Percentiles rank a stretch among this genome's conserved stretches.
These are phyloP conservation scores for Tanacetum coccineum DNA, from an alignment of 129 eudicot genomes.

Conservation along the genomic window DNA sequence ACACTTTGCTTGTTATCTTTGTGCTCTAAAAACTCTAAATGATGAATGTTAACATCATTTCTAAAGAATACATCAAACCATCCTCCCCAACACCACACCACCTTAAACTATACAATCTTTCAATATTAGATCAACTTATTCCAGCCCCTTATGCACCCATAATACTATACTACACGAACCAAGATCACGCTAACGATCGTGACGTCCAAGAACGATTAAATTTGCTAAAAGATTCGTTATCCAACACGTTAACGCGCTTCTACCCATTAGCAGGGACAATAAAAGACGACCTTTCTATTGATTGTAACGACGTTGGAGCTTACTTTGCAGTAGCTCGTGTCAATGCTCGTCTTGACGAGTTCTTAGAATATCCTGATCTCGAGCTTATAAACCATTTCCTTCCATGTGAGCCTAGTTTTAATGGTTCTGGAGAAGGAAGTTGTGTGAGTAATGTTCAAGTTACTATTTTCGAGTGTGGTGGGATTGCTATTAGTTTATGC, in stretches of 20 bases:
- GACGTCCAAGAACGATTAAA: slow-evolving; percentile 25
- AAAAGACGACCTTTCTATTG: slow-evolving; percentile 48
- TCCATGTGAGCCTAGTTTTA: slow-evolving; percentile 38
- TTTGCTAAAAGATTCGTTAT: slow-evolving; percentile 43
- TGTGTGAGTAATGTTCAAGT: slow-evolving; percentile 47
- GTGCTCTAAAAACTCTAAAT: slow-evolving; percentile 11
- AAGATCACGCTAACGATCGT: background rate
- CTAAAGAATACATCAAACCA: slow-evolving; percentile 27
- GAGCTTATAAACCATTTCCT: slow-evolving; percentile 36
- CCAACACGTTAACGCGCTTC: slow-evolving; percentile 50
- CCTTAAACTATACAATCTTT: background rate
- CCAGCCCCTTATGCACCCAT: background rate
- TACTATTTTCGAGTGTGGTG: slow-evolving; percentile 39
- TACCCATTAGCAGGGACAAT: slow-evolving; percentile 73
- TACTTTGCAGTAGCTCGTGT: slow-evolving; percentile 40
- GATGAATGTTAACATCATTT: slow-evolving; percentile 10
- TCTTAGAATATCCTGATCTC: slow-evolving; percentile 34
- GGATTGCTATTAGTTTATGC: slow-evolving; percentile 36
- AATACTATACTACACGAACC: background rate
- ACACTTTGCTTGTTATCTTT: background rate
- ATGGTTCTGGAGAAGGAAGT: slow-evolving; percentile 21
- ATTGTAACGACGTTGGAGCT: slow-evolving; percentile 68
- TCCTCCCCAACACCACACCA: slow-evolving; percentile 6
- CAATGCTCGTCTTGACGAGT: slow-evolving; percentile 25
- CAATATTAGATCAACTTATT: background rate